These are phyloP conservation scores for Neopestalotiopsis clavispora DNA, from an alignment of 2,329 filamentous ascomycete genomes.

Conservation along the genomic window DNA sequence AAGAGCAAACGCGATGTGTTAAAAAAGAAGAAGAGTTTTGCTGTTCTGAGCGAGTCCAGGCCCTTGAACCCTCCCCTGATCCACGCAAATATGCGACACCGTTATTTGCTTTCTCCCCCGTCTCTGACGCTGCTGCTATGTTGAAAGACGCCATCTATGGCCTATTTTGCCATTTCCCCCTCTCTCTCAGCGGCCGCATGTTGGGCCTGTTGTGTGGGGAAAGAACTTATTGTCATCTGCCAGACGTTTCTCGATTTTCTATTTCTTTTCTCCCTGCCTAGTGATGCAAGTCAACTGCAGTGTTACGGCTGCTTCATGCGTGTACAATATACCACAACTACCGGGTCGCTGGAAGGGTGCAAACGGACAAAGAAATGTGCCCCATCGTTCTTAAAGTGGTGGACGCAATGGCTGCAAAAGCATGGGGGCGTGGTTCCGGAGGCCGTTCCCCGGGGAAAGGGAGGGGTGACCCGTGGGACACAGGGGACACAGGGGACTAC, in stretches of 20 bases:
- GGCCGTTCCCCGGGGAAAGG: background rate
- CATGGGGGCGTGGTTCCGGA: background rate
- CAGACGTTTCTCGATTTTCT: background rate
- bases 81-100: background rate
- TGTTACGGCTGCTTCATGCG: background rate
- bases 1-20: background rate
- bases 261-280: background rate
- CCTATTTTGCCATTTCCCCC: too few species aligned
- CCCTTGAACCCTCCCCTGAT: background rate
- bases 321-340: background rate
- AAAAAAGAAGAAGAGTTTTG: background rate
- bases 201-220: background rate
- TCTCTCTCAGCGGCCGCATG: background rate
- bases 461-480: background rate
- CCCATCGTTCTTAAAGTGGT: background rate
- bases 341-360: background rate
- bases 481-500: too few species aligned
- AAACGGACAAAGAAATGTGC: background rate
- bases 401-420: background rate
- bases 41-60: background rate
- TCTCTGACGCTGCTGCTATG: background rate
- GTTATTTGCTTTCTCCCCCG: background rate
- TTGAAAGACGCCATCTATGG: too few species aligned
- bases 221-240: background rate
- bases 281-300: background rate